Percentiles rank a stretch among this genome's conserved stretches.
phyloP scores from a whole-genome alignment of 2,329 filamentous ascomycete species.

The Fonsecaea monophora region DNA sequence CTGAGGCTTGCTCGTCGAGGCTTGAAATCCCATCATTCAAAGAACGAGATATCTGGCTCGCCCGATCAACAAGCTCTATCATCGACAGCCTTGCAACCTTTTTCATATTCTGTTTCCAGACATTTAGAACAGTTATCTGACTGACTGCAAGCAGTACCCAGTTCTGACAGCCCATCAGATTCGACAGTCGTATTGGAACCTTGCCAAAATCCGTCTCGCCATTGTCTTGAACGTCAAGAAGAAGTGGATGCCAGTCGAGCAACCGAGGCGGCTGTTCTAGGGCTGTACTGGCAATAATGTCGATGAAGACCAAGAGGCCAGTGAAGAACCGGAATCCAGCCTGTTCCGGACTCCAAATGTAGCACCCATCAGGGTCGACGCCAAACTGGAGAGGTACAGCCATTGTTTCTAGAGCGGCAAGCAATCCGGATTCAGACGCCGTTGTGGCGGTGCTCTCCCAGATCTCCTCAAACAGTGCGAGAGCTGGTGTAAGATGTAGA shows the following conservation, averaged over 20 bases:
- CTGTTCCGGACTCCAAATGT: slow-evolving; percentile 46
- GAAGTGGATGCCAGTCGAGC: slow-evolving; percentile 39
- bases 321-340: slow-evolving; percentile 48
- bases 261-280: slow-evolving; percentile 44
- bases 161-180: slow-evolving; percentile 64
- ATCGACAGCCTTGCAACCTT: slow-evolving; percentile 41
- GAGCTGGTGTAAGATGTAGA: slow-evolving; percentile 44
- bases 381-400: slow-evolving; percentile 12
- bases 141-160: slow-evolving; percentile 64
- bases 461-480: slow-evolving; percentile 42
- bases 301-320: slow-evolving; percentile 46
- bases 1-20: slow-evolving; percentile 1
- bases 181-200: slow-evolving; percentile 47
- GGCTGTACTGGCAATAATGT: slow-evolving; percentile 47
- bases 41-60: background rate
- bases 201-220: slow-evolving; percentile 9
- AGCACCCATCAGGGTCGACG: slow-evolving; percentile 3
- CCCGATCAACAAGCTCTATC: background rate
- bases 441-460: background rate
- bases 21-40: slow-evolving; percentile 10
- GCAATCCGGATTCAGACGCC: background rate
- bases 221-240: slow-evolving; percentile 45
- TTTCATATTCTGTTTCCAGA: slow-evolving; percentile 60
- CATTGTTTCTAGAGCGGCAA: slow-evolving; percentile 9
- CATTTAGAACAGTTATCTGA: slow-evolving; percentile 60